A percentile compares a stretch with the other conserved stretches of the same genome.
Conservation (phyloP, 2,329 filamentous ascomycete species). For the Colletotrichum noveboracense region DNA sequence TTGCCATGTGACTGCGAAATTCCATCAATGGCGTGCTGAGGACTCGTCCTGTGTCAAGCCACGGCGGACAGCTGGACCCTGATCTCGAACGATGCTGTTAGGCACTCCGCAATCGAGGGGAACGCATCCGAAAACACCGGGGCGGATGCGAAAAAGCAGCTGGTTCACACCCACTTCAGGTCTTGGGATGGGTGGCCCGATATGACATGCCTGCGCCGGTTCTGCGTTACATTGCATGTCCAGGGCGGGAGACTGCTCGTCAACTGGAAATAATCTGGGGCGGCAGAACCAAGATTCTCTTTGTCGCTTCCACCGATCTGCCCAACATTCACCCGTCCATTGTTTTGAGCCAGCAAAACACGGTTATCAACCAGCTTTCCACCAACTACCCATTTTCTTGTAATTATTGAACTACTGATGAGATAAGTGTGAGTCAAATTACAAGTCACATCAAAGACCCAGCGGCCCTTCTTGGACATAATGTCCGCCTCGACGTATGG, state of each 20-base stretch:
- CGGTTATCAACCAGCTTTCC: background rate
- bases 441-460: background rate
- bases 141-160: background rate
- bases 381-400: background rate
- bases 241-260: background rate
- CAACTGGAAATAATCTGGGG: background rate
- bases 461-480: background rate
- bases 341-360: background rate
- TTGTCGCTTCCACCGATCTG: background rate
- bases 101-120: background rate
- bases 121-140: background rate
- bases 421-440: background rate
- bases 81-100: background rate
- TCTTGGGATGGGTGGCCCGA: background rate
- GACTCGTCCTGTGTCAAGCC: background rate
- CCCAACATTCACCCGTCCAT: background rate
- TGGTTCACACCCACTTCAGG: background rate
- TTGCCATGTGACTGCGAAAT: background rate
- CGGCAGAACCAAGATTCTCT: background rate
- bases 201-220: background rate
- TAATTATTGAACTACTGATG: no score
- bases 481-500: background rate
- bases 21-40: slow-evolving; percentile 13
- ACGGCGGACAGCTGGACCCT: background rate
- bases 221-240: slow-evolving; percentile 2